Percentiles rank a stretch among this genome's conserved stretches.
Conservation (phyloP, 169 alveolate genomes). For the Eimeria mitis region DNA sequence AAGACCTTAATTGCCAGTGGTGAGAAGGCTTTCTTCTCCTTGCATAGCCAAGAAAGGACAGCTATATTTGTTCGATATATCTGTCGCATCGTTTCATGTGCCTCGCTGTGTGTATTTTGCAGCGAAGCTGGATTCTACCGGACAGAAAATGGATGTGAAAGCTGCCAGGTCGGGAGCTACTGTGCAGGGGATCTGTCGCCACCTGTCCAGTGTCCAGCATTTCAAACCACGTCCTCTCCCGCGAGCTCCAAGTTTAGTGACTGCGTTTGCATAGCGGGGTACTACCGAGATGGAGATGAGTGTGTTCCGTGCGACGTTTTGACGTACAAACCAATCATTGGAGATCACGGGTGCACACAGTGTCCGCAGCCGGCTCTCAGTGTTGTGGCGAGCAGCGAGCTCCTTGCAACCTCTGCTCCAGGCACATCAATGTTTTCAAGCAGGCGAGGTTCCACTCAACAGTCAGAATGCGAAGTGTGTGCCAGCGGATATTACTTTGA, state of each 20-base stretch:
- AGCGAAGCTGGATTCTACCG: conserved; percentile 77
- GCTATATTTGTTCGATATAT: background rate
- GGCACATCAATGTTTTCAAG: conserved; percentile 64
- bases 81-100: background rate
- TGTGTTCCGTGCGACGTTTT: conserved; percentile 70
- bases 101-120: background rate
- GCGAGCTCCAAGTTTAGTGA: conserved; percentile 43
- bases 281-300: conserved; percentile 52
- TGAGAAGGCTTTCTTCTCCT: conserved; percentile 8
- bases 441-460: conserved; percentile 64
- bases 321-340: conserved; percentile 65
- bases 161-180: conserved; percentile 74
- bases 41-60: background rate
- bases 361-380: conserved; percentile 80
- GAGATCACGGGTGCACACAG: conserved; percentile 74
- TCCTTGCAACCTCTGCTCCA: conserved; percentile 64
- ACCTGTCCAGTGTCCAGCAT: conserved; percentile 71
- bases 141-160: conserved; percentile 59
- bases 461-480: conserved; percentile 69
- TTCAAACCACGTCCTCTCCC: conserved; percentile 34
- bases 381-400: background rate
- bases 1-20: conserved; percentile 76
- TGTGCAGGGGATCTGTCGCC: conserved; percentile 67
- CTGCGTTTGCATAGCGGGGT: conserved; percentile 78
- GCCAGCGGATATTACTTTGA: conserved; percentile 79